phyloP scores from a whole-genome alignment of 371 early-diverging fungal genomes.

The Mucor piriformis region DNA sequence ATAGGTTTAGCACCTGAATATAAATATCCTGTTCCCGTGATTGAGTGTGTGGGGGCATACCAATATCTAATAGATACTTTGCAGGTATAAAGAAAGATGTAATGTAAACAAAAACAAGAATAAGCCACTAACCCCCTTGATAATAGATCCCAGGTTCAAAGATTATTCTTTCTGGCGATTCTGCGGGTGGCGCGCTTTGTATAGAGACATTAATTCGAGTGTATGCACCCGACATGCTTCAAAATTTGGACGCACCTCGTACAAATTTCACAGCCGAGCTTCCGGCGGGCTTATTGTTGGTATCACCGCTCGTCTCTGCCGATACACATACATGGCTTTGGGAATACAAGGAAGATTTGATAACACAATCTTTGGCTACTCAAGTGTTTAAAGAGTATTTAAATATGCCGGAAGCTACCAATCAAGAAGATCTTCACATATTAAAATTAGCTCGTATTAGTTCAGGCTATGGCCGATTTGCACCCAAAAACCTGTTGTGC shows the following conservation, averaged over 20 bases:
- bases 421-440: slow-evolving; percentile 27
- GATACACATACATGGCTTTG: slow-evolving; percentile 36
- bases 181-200: slow-evolving; percentile 40
- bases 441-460: slow-evolving; percentile 38
- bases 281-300: slow-evolving; percentile 46
- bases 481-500: slow-evolving; percentile 31
- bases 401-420: slow-evolving; percentile 28
- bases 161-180: slow-evolving; percentile 43
- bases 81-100: slow-evolving; percentile 16
- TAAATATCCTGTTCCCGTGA: slow-evolving; percentile 44
- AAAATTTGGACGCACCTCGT: slow-evolving; percentile 33
- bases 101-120: not conserved
- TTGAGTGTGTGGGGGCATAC: slow-evolving; percentile 47
- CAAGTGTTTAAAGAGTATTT: slow-evolving; percentile 28
- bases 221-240: slow-evolving; percentile 42
- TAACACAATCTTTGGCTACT: slow-evolving; percentile 16
- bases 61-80: slow-evolving; percentile 33
- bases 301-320: slow-evolving; percentile 46
- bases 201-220: slow-evolving; percentile 43
- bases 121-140: not conserved
- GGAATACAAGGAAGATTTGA: slow-evolving; percentile 25
- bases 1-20: slow-evolving; percentile 42
- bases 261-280: slow-evolving; percentile 12
- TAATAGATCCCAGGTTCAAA: slow-evolving; percentile 22
- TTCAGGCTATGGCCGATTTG: slow-evolving; percentile 39